A percentile compares a stretch with the other conserved stretches of the same genome.
These are phyloP conservation scores for Candida insectorum DNA, from an alignment of 805 yeast genomes.

Conservation along the genomic window DNA sequence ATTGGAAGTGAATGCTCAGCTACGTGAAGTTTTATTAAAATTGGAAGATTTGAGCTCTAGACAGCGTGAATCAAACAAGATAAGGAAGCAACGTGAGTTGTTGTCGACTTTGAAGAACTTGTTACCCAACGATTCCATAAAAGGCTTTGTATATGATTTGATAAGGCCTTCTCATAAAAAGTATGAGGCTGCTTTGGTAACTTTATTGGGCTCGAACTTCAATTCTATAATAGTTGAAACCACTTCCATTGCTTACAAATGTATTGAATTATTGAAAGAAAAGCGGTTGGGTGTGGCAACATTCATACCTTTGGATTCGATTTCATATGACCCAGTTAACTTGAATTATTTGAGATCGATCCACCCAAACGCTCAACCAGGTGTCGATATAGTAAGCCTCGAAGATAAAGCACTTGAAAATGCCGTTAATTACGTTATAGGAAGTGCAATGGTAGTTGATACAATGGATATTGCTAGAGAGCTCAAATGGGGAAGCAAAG, in stretches of 20 bases:
- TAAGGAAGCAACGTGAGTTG: slow-evolving; percentile 68
- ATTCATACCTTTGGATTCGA: slow-evolving; percentile 83
- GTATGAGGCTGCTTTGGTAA: slow-evolving; percentile 70
- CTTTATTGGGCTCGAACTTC: slow-evolving; percentile 72
- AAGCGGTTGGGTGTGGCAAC: slow-evolving; percentile 83
- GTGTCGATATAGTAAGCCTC: slow-evolving; percentile 68
- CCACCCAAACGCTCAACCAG: slow-evolving; percentile 58
- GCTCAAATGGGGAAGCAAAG: slow-evolving; percentile 62
- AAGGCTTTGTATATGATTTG: slow-evolving; percentile 76
- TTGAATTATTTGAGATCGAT: slow-evolving; percentile 53
- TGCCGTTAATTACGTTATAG: slow-evolving; percentile 78
- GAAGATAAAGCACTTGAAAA: slow-evolving; percentile 61
- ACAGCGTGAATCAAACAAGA: slow-evolving; percentile 72
- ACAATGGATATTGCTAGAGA: slow-evolving; percentile 62
- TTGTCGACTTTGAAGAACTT: slow-evolving; percentile 63
- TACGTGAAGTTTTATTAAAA: slow-evolving; percentile 56
- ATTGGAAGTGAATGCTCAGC: slow-evolving; percentile 56
- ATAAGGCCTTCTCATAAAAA: slow-evolving; percentile 73
- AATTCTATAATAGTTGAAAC: slow-evolving; percentile 85
- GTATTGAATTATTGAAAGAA: slow-evolving; percentile 76
- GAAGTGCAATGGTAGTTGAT: slow-evolving; percentile 77
- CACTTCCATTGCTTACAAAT: slow-evolving; percentile 62
- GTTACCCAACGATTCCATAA: slow-evolving; percentile 73
- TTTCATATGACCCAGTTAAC: slow-evolving; percentile 51
- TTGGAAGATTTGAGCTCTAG: slow-evolving; percentile 73